Base-by-base conservation (phyloP, 176 grass and related monocot genomes). In the Lolium perenne region DNA sequence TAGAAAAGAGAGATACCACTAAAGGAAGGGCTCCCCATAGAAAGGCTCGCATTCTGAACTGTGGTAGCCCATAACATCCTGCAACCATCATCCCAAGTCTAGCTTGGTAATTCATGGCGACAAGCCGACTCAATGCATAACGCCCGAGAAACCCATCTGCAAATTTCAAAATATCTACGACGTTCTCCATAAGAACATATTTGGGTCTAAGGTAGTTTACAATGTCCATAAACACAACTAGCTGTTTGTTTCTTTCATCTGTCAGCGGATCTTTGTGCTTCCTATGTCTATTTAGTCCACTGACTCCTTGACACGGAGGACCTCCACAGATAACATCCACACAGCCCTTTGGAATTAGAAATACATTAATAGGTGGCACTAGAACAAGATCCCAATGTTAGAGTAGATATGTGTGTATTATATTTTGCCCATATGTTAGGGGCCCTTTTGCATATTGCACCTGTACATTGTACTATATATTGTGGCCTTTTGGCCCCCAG, bases 101-200 rank as follows among this genome's bases (percentile, higher is more conserved):
- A 49, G 85, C 84, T 70, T 96, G 91, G 26, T 91, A 93, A 38
- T 90, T 90, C 79, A 91, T 80, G 3, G 89, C 40, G 9, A 96
- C 91, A 32, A 96, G 78, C 3, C 84, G 55, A 35, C 86, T 92
- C 58, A 91, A 43, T 32, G 91, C 91, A 78, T 90, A 96, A 20
- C 75, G 72, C 43, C 89, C 81, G 3, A 96, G 38, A 43, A 91
- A 91, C 9, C 89, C 89, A 32, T 90, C 69, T 18, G 89, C 89
- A 80, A 96, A 93, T 66, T 91, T 96, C 20, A 96, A 51, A 38
- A 96, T 91, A 16, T 96, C 89, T 0, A 93, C 91, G 0, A 96
- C 87, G 74, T 96, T 96, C 54, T 90, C 91, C 87, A 93, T 96
- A 0, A 96, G 62, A 57, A 93, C 91, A 38, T 91, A 95, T 87